Evolutionary conservation across 2,329 filamentous ascomycete genomes (phyloP), one percentile per base, ranked within the genome.

Genomic region (Sporothrix brunneoviolacea): DNA sequence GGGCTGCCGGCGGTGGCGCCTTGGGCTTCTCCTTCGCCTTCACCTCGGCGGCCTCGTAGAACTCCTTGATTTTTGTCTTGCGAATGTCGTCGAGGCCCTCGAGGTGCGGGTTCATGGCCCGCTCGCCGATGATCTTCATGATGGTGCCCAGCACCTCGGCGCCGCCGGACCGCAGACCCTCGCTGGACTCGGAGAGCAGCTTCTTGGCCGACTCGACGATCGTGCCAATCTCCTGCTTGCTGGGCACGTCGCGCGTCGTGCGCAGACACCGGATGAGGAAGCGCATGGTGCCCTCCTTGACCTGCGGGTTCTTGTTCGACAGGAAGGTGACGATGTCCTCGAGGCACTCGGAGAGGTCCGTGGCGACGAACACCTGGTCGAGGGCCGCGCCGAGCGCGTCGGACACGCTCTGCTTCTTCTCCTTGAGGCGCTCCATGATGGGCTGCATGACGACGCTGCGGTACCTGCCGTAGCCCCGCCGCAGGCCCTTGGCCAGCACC

Each of bases 111-210:
- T 86, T 89, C 93, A 98, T 98, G 47, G 88, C 88, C 51, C 93
- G 82, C 67, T 98, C 94, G 37, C 93, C 91, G 71, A 97, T 88
- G 50, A 98, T 97, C 71, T 97, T 98, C 93, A 96, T 97, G 44
- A 98, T 68, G 0, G 91, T 95, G 56, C 94, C 93, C 3, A 98
- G 73, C 30, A 93, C 83, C 66, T 98, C 93, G 13, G 91, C 91
- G 65, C 91, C 93, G 27, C 89, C 90, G 43, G 91, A 85, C 68
- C 93, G 82, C 53, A 95, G 80, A 3, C 79, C 84, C 60, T 94
- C 91, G 58, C 84, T 91, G 0, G 88, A 91, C 64, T 98, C 93
- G 0, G 91, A 84, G 15, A 98, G 75, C 8, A 97, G 73, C 67
- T 95, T 97, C 62, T 91, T 96, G 24, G 83, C 84, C 1, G 83